Evolutionary conservation across 2,329 filamentous ascomycete genomes (phyloP), one percentile per base, ranked within the genome.

Genomic region (Hypoxylon sp.): DNA sequence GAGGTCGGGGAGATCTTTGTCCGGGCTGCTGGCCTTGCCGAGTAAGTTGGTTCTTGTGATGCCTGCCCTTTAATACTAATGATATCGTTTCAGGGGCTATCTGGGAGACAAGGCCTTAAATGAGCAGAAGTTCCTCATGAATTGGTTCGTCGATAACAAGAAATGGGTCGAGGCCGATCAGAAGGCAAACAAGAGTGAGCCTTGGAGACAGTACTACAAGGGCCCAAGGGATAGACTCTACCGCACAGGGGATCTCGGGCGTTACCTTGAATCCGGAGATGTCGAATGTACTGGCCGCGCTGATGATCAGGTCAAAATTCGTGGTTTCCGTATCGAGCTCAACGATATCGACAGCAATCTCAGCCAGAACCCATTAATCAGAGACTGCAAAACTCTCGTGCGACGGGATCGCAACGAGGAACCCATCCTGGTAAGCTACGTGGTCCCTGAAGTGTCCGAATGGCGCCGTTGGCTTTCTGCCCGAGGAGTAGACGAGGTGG

Each of bases 221-320:
- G 95, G 94, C 0, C 92, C 94, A 0, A 86, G 93, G 69, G 96
- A 98, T 82, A 87, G 95, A 35, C 81, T 98, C 57, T 98, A 99
- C 81, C 84, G 92, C 20, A 96, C 91, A 42, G 96, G 95, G 27
- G 95, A 98, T 78, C 83, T 99, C 2, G 95, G 95, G 2, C 85
- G 88, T 2, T 75, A 74, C 22, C 72, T 73, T 17, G 55, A 63
- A 20, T 69, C 66, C 10, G 75, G 68, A 63, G 58, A 65, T 11
- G 64, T 72, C 25, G 57, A 69, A 37, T 62, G 68, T 14, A 91
- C 92, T 8, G 95, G 95, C 22, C 87, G 96, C 65, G 90, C 90
- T 25, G 95, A 98, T 30, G 95, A 98, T 77, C 95, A 98, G 78
- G 93, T 98, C 83, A 99, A 98, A 85, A 95, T 98, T 72, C 91